Percentiles rank a stretch among this genome's conserved stretches.
phyloP scores from a whole-genome alignment of 2,329 filamentous ascomycete genomes.

The Exophiala phaeomuriformis region DNA sequence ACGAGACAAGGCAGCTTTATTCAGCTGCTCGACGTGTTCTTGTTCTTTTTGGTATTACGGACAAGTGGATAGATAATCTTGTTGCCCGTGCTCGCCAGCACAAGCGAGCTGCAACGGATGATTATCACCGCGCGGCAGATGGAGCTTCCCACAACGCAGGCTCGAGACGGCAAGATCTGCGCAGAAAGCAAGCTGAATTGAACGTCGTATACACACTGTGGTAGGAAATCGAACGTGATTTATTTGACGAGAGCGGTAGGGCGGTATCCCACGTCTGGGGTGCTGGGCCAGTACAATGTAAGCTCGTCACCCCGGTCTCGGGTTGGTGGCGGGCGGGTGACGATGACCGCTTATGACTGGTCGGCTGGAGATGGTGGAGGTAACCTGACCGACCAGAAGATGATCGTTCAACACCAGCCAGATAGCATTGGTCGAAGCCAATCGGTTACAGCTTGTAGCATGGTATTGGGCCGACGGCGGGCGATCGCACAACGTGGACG shows the following conservation, averaged over 20 bases:
- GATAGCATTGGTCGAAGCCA: constrained; percentile 1
- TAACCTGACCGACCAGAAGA: neutral
- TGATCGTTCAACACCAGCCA: neutral
- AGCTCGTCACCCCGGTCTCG: neutral
- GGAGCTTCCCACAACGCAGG: neutral
- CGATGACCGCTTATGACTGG: neutral
- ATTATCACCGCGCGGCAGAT: neutral
- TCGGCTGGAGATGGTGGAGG: neutral
- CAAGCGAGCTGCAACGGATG: neutral
- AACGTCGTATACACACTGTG: neutral
- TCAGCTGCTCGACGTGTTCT: too few species aligned
- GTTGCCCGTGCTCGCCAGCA: neutral
- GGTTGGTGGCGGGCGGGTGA: neutral
- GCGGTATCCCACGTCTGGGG: too few species aligned
- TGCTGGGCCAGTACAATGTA: neutral
- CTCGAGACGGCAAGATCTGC: constrained; percentile 1
- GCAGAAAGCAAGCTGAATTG: neutral
- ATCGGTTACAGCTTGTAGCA: neutral
- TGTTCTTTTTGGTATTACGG: too few species aligned
- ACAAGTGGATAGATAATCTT: neutral
- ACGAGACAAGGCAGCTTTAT: too few species aligned
- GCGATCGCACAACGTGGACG: neutral
- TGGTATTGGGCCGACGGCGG: neutral
- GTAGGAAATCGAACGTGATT: neutral
- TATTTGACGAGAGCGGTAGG: neutral